Evolutionary conservation across 208 protist species (phyloP), one percentile per base, ranked within the genome.

Genomic region (Trypanosoma theileri): DNA sequence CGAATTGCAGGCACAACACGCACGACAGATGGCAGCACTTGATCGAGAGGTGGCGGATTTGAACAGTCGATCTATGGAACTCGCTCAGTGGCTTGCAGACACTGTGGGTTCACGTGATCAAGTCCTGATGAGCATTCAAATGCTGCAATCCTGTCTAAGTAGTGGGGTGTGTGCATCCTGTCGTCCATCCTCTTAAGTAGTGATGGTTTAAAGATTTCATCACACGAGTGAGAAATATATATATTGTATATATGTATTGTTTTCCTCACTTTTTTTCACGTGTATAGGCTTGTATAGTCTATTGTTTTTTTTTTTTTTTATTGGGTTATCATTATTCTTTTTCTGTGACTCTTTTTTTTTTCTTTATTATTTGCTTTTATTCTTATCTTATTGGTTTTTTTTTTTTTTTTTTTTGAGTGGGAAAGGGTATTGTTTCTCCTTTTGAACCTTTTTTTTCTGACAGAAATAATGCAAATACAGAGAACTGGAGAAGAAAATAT

Each of bases 11-110:
- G 19, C 69, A 17, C 51, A 70, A 24, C 26, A 73, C 48, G n/a
- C 40, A 2, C 61, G 64, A 1, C 68, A 79, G 26, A 19, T 44
- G n/a, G 58, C 59, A n/a, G 71, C 68, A 17, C 51, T 87, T 31
- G 76, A 84, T 24, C 75, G 82, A 11, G 86, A 92, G 53, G 73
- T 92, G n/a, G 79, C 81, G 13, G 83, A 85, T 17, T 61, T 92
- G 24, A 55, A 24, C 40, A 63, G 58, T 1, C 82, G 83, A 19
- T 69, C 62, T 8, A 57, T 45, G 24, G 81, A 86, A 53, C 63
- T 86, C 13, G 26, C 31, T 19, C 62, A 67, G 40, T 83, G 78
- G 81, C 66, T 74, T 28, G 55, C 56, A 6, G 74, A 82, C 19
- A 73, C 71, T 13, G n/a, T 69, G n/a, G 35, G 11, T 35, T 50